Conservation (phyloP, 2,329 filamentous ascomycete genomes). For the Xylaria polymorpha region DNA sequence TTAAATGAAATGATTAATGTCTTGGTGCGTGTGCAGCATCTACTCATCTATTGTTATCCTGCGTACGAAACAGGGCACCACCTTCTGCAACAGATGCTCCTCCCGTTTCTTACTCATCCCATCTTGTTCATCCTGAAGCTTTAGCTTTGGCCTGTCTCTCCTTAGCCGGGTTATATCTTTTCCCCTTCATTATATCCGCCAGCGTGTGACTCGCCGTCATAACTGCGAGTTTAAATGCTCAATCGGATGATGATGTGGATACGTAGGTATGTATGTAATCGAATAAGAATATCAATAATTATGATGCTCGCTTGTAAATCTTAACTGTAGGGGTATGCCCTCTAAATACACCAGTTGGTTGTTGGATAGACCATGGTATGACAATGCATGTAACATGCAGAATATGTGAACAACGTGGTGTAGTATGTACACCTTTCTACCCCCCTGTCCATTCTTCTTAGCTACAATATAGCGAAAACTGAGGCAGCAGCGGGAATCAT, state of each 20-base stretch:
- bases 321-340: background rate
- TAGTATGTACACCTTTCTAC: constrained; percentile 6
- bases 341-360: constrained; percentile 7
- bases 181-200: background rate
- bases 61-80: background rate
- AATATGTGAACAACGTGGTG: background rate
- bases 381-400: background rate
- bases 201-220: background rate
- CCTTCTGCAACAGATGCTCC: background rate
- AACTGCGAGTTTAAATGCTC: background rate
- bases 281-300: constrained; percentile 16
- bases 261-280: background rate
- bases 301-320: constrained; percentile 14
- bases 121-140: too few relatives aligned
- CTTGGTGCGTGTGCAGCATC: background rate
- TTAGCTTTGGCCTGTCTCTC: too few relatives aligned
- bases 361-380: background rate
- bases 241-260: background rate
- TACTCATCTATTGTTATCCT: background rate
- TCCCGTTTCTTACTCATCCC: too few relatives aligned
- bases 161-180: background rate
- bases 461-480: background rate
- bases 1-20: background rate
- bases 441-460: background rate
- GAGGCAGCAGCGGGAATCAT: background rate